These are phyloP conservation scores for Bombardia bombarda DNA, from an alignment of 495 filamentous ascomycete species.

Conservation along the genomic window DNA sequence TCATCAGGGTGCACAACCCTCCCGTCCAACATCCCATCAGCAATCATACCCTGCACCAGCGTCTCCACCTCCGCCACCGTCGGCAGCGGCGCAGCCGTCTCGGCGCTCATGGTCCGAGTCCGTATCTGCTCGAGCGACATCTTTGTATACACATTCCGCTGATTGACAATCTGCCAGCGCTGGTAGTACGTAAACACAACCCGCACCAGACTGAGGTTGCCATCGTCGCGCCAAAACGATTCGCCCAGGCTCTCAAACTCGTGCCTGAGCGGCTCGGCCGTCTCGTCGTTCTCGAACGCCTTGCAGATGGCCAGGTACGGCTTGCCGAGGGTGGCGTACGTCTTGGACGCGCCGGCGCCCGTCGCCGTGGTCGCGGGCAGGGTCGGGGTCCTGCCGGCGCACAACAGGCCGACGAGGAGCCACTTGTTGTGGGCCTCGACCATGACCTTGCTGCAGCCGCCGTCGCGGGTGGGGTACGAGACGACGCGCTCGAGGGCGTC, in stretches of 20 bases:
- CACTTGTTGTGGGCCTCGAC: conserved; percentile 91
- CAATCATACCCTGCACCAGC: conserved; percentile 49
- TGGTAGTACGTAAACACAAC: conserved; percentile 43
- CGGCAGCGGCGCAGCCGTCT: conserved; percentile 44
- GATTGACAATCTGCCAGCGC: conserved; percentile 39
- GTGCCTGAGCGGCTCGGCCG: conserved; percentile 45
- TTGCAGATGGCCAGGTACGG: conserved; percentile 64
- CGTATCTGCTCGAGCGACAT: conserved; percentile 46
- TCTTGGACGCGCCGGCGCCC: conserved; percentile 42
- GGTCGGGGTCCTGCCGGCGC: conserved; percentile 54
- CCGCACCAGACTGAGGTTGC: conserved; percentile 35
- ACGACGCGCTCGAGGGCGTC: conserved; percentile 64
- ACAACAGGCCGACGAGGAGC: conserved; percentile 69
- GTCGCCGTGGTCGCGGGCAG: conserved; percentile 27
- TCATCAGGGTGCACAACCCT: conserved; percentile 39
- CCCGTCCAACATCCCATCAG: conserved; percentile 46
- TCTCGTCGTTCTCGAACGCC: conserved; percentile 56
- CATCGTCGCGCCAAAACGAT: conserved; percentile 51
- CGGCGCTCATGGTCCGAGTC: conserved; percentile 37
- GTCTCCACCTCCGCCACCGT: conserved; percentile 34
- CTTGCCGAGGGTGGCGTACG: conserved; percentile 51
- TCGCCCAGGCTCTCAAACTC: conserved; percentile 49
- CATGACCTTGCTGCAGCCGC: conserved; percentile 62
- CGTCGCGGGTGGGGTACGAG: conserved; percentile 51
- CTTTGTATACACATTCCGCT: conserved; percentile 40